Percentiles rank a stretch among this genome's conserved stretches.
Conservation (phyloP, 1,284 basidiomycete genomes). For the Athelia sp. region DNA sequence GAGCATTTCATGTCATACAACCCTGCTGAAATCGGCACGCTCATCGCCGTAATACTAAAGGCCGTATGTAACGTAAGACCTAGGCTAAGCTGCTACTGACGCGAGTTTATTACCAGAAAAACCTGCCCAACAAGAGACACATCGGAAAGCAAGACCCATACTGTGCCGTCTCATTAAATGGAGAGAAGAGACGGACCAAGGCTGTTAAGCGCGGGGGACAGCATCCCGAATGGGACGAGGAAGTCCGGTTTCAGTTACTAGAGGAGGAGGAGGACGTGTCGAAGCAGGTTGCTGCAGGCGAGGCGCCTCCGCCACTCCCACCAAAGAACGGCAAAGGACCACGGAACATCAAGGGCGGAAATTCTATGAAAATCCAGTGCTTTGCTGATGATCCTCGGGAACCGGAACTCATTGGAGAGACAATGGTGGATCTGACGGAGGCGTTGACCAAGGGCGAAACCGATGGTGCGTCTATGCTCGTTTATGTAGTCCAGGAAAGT, state of each 20-base stretch:
- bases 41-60: constrained; percentile 92
- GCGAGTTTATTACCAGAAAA: constrained; percentile 51
- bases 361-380: constrained; percentile 77
- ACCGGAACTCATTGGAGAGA: constrained; percentile 94
- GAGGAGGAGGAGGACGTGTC: constrained; percentile 74
- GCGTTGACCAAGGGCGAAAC: constrained; percentile 94
- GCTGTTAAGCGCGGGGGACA: constrained; percentile 95
- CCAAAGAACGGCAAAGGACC: constrained; percentile 30
- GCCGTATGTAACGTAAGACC: constrained; percentile 61
- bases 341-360: constrained; percentile 69
- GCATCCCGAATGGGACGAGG: constrained; percentile 98
- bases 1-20: constrained; percentile 43
- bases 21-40: constrained; percentile 82
- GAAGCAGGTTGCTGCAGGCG: constrained; percentile 36
- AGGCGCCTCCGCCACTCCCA: constrained; percentile 55
- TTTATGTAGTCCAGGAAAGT: constrained; percentile 6
- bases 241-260: constrained; percentile 88
- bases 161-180: constrained; percentile 75
- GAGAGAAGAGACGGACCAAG: constrained; percentile 81
- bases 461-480: constrained; percentile 64
- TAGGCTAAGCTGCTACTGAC: constrained; percentile 13
- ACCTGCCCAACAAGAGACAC: constrained; percentile 89
- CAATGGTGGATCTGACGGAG: constrained; percentile 82
- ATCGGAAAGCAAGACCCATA: constrained; percentile 99
- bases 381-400: constrained; percentile 95